Base-by-base conservation (phyloP, 441 rosid genomes). In the Populus hybrid region DNA sequence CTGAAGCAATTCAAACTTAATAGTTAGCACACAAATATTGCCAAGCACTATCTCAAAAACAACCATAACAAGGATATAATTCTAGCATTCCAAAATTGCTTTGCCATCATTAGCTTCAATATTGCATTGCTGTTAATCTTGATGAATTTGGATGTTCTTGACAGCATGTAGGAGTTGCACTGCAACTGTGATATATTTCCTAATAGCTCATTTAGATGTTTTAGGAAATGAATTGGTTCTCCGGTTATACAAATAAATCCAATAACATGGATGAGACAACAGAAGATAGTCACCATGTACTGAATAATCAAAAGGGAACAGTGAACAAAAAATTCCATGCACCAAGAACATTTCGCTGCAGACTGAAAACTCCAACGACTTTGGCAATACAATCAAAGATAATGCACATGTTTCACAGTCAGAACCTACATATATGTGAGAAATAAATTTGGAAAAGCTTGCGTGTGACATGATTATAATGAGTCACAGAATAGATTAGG, bases 1-100 rank as follows among this genome's bases (percentile, higher is more conserved):
- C 99, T 92, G 87, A 69, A 79, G 79, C 50, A 77, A 73, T 23
- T 66, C 74, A 7, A 80, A 53, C 20, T 23, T 10, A 70, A 69
- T 64, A 46, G 8, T 67, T 67, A 26, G n/a, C 34, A 67, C 53
- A 42, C 42, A 38, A 2, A 38, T 38, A 38, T 38, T 10, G 42
- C 42, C 42, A 10, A 10, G 42, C 42, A 10, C 42, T 10, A 38
- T 38, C 42, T 38, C 11, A 38, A 38, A 9, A 38, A 9, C 42
- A 8, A 8, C 10, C 26, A 21, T 21, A 53, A 5, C 63, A 20
- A 57, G 21, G 63, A 2, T 57, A 18, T 7, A 18, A 7, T 57
- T 57, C 63, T 57, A 7, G 63, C 8, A 53, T 18, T 53, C 9
- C 23, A 53, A 9, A 21, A 30, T 36, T 4, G 70, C n/a, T 4